Evolutionary conservation across 129 eudicot genomes (phyloP), one percentile per base, ranked within the genome.

Genomic region (Ambrosia artemisiifolia): DNA sequence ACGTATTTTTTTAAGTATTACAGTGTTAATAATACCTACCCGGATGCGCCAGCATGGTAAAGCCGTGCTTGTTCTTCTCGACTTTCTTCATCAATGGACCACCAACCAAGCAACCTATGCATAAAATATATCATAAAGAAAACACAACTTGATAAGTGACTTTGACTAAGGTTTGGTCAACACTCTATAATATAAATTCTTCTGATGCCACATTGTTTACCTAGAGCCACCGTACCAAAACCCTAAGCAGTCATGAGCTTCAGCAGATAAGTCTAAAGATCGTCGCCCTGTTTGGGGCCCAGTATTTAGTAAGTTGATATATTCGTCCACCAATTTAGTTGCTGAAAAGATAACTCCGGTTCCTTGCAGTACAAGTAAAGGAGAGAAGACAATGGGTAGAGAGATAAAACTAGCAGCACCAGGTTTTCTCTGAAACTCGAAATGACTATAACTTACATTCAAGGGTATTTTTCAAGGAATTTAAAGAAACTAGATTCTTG

Each of bases 21-120:
- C n/a, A 9, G 4, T 17, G 11, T 47, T 59, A 47, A 59, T 4
- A 48, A 61, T 50, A 73, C 86, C 68, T 51, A 88, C 97, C 97
- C 91, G 6, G 85, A 85, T 72, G 87, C 74, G 14, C 78, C 88
- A 38, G 77, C 85, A 80, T 59, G 82, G 75, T 87, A 89, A 73
- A 89, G 89, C 46, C 77, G 85, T 71, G 98, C 98, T 60, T 83
- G 95, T 75, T 92, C 98, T 81, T 89, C 96, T 46, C 73, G 81
- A 71, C 96, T 89, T 75, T 82, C 91, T 85, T 85, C 90, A 76
- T 92, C 95, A 75, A 85, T 85, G 40, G 96, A 92, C 96, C 96
- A 92, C 96, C 96, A 92, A 61, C 96, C 98, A 46, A 89, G 87
- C 50, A 92, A 84, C 81, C 98, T 91, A n/a, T 6, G 36, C 48